Conservation (phyloP, 2,329 filamentous ascomycete species). For the Macrophomina pseudophaseolina region DNA sequence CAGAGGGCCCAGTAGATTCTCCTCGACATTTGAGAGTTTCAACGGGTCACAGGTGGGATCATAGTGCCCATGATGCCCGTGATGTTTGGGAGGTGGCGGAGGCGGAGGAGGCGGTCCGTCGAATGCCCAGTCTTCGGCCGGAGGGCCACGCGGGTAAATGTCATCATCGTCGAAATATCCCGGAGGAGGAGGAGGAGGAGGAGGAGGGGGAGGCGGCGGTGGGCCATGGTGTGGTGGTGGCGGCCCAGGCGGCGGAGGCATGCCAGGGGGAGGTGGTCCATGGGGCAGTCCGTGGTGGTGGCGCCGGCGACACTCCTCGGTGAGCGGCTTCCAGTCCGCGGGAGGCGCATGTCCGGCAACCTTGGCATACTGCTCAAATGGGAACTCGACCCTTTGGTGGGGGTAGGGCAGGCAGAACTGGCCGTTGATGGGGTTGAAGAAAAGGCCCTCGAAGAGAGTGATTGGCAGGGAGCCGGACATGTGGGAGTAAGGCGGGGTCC, state of each 20-base stretch:
- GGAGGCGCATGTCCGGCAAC: neutral
- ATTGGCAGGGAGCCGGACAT: slow-evolving; percentile 44
- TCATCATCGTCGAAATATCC: neutral
- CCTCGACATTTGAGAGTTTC: slow-evolving; percentile 44
- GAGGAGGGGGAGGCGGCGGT: neutral
- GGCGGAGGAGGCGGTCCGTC: neutral
- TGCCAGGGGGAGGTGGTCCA: slow-evolving; percentile 1
- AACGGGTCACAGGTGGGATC: slow-evolving; percentile 44
- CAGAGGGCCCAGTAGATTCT: slow-evolving; percentile 39
- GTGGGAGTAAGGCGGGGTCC: slow-evolving; percentile 43
- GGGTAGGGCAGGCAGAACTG: slow-evolving; percentile 27
- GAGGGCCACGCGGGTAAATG: neutral
- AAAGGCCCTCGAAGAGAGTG: slow-evolving; percentile 34
- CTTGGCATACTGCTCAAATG: slow-evolving; percentile 2
- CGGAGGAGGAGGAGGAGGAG: neutral
- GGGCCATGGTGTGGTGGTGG: neutral
- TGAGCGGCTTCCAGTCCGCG: slow-evolving; percentile 25
- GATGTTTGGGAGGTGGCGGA: neutral
- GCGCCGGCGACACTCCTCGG: slow-evolving; percentile 13
- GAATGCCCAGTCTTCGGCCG: neutral
- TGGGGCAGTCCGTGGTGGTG: neutral
- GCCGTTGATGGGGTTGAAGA: slow-evolving; percentile 26
- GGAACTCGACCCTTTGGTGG: slow-evolving; percentile 16
- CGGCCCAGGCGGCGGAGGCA: slow-evolving; percentile 1
- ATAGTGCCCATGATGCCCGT: slow-evolving; percentile 31